These are phyloP conservation scores for Populus pruinosa DNA, from an alignment of 345 rosid species.

Conservation along the genomic window DNA sequence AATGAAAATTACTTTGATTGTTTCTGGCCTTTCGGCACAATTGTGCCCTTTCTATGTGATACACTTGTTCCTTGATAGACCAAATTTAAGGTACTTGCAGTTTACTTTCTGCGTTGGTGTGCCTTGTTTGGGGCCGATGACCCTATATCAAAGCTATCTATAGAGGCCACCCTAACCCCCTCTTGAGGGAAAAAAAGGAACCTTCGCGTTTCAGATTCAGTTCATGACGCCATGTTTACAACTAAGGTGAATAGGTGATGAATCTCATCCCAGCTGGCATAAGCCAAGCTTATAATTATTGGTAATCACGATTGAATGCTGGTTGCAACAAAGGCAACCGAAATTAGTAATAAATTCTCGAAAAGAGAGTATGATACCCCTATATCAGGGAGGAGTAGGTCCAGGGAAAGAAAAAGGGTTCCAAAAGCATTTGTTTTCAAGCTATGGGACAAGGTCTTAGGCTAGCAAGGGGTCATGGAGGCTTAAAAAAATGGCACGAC, in stretches of 20 bases:
- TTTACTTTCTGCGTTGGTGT: background rate
- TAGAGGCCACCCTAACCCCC: background rate
- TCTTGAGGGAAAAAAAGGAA: background rate
- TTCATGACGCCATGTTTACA: background rate
- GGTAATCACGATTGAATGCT: background rate
- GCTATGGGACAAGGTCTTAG: background rate
- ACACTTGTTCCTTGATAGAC: background rate
- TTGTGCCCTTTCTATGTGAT: background rate
- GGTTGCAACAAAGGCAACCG: background rate
- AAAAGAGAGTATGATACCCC: background rate
- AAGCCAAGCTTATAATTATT: background rate
- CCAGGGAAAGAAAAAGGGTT: background rate
- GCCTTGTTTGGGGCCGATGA: background rate
- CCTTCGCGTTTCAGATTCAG: background rate
- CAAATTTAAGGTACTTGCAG: background rate
- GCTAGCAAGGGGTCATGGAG: background rate
- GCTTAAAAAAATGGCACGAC: background rate
- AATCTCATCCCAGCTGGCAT: too few species aligned
- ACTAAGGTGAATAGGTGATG: background rate
- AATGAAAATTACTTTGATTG: slow-evolving; percentile 10
- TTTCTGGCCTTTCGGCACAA: slow-evolving; percentile 2
- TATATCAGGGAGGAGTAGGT: background rate
- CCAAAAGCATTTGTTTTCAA: background rate
- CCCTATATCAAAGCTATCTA: background rate
- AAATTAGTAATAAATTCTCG: background rate